Evolutionary conservation across 805 yeast species (phyloP).

Genomic region (Saturnispora sekii): DNA sequence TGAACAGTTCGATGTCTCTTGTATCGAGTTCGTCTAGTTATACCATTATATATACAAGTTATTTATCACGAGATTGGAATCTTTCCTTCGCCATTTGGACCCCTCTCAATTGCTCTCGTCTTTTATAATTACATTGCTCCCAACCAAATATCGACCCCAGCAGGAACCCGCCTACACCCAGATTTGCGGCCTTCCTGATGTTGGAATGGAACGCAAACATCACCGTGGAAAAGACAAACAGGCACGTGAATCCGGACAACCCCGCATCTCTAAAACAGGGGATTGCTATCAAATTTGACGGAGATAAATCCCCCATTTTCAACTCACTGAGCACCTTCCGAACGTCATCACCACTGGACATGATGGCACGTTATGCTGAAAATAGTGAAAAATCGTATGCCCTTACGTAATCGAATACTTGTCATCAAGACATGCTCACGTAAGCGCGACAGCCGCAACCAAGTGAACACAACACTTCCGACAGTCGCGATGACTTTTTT

Average conservation of each 20-base stretch:
- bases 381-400: no score
- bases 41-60: not conserved
- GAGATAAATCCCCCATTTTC: constrained; percentile 36
- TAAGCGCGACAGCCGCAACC: no score
- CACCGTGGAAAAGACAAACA: constrained; percentile 60
- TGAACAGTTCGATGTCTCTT: constrained; percentile 52
- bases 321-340: not conserved
- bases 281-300: constrained; percentile 42
- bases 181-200: constrained; percentile 55
- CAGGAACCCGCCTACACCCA: constrained; percentile 75
- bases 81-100: constrained; percentile 43
- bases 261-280: constrained; percentile 81
- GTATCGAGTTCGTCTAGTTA: constrained; percentile 27
- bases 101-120: constrained; percentile 29
- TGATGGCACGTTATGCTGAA: no score
- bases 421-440: no score
- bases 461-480: no score
- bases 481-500: no score
- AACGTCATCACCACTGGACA: not conserved
- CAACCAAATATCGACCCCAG: constrained; percentile 78
- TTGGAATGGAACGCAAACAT: constrained; percentile 60
- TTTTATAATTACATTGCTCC: constrained; percentile 80
- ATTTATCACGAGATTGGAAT: constrained; percentile 18
- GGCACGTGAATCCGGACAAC: constrained; percentile 60
- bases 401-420: no score